These are phyloP conservation scores for Chenopodium berlandieri DNA, from an alignment of 148 eudicot species.

Conservation along the genomic window DNA sequence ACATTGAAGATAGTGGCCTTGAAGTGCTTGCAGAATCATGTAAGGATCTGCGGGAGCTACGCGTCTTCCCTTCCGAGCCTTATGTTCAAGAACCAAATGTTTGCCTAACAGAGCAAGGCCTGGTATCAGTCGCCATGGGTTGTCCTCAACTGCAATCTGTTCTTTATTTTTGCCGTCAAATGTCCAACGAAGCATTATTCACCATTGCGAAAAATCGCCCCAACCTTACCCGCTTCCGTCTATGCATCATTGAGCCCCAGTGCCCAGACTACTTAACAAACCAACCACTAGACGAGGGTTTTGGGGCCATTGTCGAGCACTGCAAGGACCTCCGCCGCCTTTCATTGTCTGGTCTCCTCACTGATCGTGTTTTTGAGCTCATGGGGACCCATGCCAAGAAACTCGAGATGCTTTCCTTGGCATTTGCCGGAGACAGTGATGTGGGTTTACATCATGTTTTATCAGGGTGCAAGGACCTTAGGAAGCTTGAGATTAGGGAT, in stretches of 20 bases:
- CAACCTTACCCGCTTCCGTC: constrained; percentile 65
- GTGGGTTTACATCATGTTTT: constrained; percentile 73
- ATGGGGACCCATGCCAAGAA: constrained; percentile 82
- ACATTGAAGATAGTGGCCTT: constrained; percentile 84
- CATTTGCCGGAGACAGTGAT: constrained; percentile 86
- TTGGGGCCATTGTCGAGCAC: constrained; percentile 78
- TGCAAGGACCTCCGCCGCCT: constrained; percentile 79
- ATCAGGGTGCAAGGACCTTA: constrained; percentile 78
- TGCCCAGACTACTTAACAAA: constrained; percentile 73
- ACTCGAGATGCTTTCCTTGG: constrained; percentile 86
- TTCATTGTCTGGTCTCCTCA: constrained; percentile 79
- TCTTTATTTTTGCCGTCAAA: constrained; percentile 86
- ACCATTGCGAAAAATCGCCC: constrained; percentile 73
- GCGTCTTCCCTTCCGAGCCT: constrained; percentile 92
- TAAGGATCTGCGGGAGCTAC: constrained; percentile 71
- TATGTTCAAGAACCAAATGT: constrained; percentile 69
- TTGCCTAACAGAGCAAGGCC: constrained; percentile 75
- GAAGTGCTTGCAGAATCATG: constrained; percentile 67
- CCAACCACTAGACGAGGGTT: constrained; percentile 76
- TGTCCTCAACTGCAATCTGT: constrained; percentile 89
- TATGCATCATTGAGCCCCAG: constrained; percentile 80
- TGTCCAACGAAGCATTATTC: constrained; percentile 75
- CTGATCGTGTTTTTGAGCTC: constrained; percentile 68
- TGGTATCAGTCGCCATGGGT: constrained; percentile 75
- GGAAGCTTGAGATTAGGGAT: constrained; percentile 85